Conservation (phyloP, 257 asterid genomes). For the Solanum pinnatisectum region DNA sequence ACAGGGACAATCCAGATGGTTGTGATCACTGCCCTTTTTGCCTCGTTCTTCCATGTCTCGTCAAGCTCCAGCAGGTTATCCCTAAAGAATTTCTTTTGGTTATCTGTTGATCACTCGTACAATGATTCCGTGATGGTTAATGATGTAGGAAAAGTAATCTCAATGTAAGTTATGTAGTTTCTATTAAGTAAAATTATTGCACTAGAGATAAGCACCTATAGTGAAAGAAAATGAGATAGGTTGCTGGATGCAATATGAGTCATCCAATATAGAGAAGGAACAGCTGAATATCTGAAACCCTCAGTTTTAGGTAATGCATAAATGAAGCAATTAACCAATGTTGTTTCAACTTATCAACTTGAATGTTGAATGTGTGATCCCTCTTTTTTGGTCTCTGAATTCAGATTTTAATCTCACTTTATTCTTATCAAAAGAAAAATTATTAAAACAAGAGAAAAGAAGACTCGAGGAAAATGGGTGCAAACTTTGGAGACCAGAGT, state of each 20-base stretch:
- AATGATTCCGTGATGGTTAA: background rate
- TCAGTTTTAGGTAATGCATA: background rate
- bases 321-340: background rate
- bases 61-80: conserved; percentile 89
- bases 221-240: background rate
- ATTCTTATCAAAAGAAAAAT: background rate
- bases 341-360: background rate
- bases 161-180: background rate
- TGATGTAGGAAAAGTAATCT: background rate
- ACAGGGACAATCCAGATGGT: conserved; percentile 76
- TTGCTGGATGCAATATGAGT: background rate
- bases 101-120: background rate
- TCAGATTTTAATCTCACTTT: background rate
- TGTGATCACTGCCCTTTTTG: conserved; percentile 96
- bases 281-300: background rate
- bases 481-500: background rate
- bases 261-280: background rate
- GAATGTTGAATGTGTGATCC: background rate
- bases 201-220: background rate
- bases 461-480: background rate
- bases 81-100: conserved; percentile 1
- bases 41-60: conserved; percentile 91
- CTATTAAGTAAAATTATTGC: background rate
- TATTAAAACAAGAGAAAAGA: background rate
- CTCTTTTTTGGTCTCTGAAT: background rate